phyloP scores from a whole-genome alignment of 1,284 basidiomycete species.

The Trichosporon inkin region DNA sequence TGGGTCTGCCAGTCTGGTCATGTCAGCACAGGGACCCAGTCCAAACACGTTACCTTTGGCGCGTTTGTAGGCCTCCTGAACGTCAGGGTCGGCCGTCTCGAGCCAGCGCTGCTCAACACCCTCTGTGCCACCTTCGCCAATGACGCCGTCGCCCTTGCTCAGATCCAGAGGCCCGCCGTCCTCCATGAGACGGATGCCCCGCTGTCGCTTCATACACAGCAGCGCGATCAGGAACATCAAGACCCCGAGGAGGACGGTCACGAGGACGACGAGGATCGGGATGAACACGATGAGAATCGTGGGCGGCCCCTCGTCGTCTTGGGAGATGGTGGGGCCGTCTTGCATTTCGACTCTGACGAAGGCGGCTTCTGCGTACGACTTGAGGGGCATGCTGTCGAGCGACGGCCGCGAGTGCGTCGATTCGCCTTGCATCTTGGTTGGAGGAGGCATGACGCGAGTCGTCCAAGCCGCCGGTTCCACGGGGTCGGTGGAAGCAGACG shows the following conservation, averaged over 20 bases:
- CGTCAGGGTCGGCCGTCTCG: conserved; percentile 68
- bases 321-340: conserved; percentile 8
- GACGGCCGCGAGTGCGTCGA: background rate
- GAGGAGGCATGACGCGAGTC: conserved; percentile 31
- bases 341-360: background rate
- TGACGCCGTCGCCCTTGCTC: conserved; percentile 79
- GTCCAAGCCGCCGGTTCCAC: conserved; percentile 29
- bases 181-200: conserved; percentile 78
- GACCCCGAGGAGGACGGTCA: conserved; percentile 86
- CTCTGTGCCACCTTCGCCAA: conserved; percentile 86
- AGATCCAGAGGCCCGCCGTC: conserved; percentile 90
- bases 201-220: conserved; percentile 71
- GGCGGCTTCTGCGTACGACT: background rate
- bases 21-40: conserved; percentile 1
- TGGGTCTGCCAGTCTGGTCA: conserved; percentile 76
- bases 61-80: conserved; percentile 69
- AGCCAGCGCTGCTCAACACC: conserved; percentile 90
- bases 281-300: conserved; percentile 52
- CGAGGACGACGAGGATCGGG: conserved; percentile 84
- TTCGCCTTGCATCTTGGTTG: conserved; percentile 18
- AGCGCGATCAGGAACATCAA: conserved; percentile 83
- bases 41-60: conserved; percentile 68
- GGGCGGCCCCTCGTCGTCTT: conserved; percentile 28
- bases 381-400: background rate
- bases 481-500: conserved; percentile 11